Evolutionary conservation across 2,329 filamentous ascomycete species (phyloP), one percentile per base, ranked within the genome.

Genomic region (Aureobasidium sp.): DNA sequence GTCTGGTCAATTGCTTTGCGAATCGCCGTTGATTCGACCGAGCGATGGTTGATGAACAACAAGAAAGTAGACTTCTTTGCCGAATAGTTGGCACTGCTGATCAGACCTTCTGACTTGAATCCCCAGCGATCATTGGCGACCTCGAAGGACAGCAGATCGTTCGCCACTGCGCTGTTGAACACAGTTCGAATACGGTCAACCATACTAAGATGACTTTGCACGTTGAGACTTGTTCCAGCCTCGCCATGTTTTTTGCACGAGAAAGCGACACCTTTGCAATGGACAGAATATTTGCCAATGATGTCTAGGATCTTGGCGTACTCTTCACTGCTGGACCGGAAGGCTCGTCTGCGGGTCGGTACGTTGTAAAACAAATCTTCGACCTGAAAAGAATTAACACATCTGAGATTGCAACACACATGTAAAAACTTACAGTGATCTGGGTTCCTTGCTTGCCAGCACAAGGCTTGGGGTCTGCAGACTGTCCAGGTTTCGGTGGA

Each of bases 291-390:
- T 47, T 90, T 87, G 15, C 94, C 91, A 9, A 97, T 89, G 72
- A 97, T 86, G 72, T 99, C 94, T 29, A 97, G 86, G 62, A 99
- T 97, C 77, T 97, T 99, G 70, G 95, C 91, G 78, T 95, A 97
- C 73, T 99, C 95, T 71, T 99, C 94, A 41, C 91, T 90, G 20
- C 89, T 79, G 15, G 93, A 97, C 44, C 94, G 86, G 70, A 99
- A 99, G 12, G 95, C 94, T 67, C 87, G 85, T 39, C 92, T 86
- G 27, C 94, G 85, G 9, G 89, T 96, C 0, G 91, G 92, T 0
- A 97, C 85, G 69, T 97, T 99, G 80, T 96, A 99, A 74, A 99
- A 99, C 12, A 99, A 78, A 73, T 99, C 94, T 71, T 99, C 93
- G 17, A 99, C 84, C 82, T 84, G 61, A 20, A 17, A 22, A 25